phyloP scores from a whole-genome alignment of 768 basidiomycete genomes.

The Kwoniella sp. region DNA sequence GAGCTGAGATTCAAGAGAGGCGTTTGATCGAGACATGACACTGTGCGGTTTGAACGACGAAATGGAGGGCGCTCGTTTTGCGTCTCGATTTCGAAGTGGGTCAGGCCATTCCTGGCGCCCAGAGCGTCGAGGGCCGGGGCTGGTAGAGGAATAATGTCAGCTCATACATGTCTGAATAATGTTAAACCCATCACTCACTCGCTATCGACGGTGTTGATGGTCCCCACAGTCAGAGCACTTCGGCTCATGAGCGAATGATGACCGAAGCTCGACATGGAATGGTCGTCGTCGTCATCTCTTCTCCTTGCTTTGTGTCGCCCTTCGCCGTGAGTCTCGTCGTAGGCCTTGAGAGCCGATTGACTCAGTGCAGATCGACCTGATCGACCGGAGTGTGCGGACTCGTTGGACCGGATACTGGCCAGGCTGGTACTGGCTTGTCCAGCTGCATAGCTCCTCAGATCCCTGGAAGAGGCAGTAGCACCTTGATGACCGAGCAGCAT shows the following conservation, averaged over 20 bases:
- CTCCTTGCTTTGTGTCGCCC: conserved; percentile 54
- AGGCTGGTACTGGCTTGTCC: conserved; percentile 11
- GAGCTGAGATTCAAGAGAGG: conserved; percentile 55
- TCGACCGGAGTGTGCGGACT: conserved; percentile 23
- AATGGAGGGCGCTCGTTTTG: conserved; percentile 39
- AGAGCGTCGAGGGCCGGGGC: conserved; percentile 51
- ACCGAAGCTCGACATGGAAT: conserved; percentile 53
- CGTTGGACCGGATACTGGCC: conserved; percentile 21
- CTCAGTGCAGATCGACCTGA: conserved; percentile 23
- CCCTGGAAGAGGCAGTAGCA: conserved; percentile 1
- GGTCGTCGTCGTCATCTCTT: conserved; percentile 55
- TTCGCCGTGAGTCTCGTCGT: conserved; percentile 19
- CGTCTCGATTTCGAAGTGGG: conserved; percentile 25
- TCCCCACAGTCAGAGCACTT: conserved; percentile 49
- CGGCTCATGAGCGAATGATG: conserved; percentile 41
- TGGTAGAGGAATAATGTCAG: conserved; percentile 19
- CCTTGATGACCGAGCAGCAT: conserved; percentile 4
- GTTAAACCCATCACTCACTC: conserved; percentile 54
- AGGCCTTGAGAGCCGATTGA: conserved; percentile 23
- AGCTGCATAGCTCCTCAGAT: conserved; percentile 14
- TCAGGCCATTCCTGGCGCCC: conserved; percentile 36
- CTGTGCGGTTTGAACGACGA: conserved; percentile 40
- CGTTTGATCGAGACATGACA: conserved; percentile 43
- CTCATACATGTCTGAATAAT: neutral
- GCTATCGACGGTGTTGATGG: conserved; percentile 55